Base-by-base conservation (phyloP, 1,284 basidiomycete species). In the Kalmanozyma brasiliensis region DNA sequence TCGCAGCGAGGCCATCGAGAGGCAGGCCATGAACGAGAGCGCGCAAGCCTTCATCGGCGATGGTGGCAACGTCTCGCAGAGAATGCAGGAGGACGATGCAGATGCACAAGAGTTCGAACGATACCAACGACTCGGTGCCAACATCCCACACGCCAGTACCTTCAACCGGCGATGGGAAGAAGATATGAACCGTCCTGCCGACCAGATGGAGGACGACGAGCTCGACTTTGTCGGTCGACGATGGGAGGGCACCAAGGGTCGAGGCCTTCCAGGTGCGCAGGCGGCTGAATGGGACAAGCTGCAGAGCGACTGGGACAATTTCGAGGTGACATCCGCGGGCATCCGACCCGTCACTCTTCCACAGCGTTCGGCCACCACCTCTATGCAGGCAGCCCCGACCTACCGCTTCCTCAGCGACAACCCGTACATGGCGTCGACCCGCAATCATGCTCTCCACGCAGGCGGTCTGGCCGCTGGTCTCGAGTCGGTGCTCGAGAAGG, bases 301-400 rank as follows among this genome's bases (percentile, higher is more conserved):
- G 68, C 92, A 95, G 82, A 80, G 84, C 13, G 89, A 91, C 67
- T 96, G 93, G 93, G 93, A 96, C 69, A 66, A 65, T 34, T 78
- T 70, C 30, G 69, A 74, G 41, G 75, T 74, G 41, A 68, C 56
- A 22, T 57, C 52, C 26, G 52, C 49, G 26, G 70, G 66, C 14
- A 69, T 73, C 26, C 38, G 55, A 56, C 75, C 76, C 23, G 63
- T 68, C 42, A 64, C 65, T 47, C 34, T 52, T 3, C 52, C 64
- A 8, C 38, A 46, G 35, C 66, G 36, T 16, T 42, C 41, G 9
- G 44, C 37, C 16, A 55, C 37, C 10, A 49, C 49, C 3, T 32
- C 49, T 24, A 52, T 55, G 46, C 68, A 61, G 41, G 34, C 53
- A 4, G 73, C 74, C 4, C 79, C 78, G 0, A 36, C 55, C 19